Percentiles rank a stretch among this genome's conserved stretches.
Evolutionary conservation across 2,329 filamentous ascomycete species (phyloP).

Genomic region (Aureobasidium sp.): DNA sequence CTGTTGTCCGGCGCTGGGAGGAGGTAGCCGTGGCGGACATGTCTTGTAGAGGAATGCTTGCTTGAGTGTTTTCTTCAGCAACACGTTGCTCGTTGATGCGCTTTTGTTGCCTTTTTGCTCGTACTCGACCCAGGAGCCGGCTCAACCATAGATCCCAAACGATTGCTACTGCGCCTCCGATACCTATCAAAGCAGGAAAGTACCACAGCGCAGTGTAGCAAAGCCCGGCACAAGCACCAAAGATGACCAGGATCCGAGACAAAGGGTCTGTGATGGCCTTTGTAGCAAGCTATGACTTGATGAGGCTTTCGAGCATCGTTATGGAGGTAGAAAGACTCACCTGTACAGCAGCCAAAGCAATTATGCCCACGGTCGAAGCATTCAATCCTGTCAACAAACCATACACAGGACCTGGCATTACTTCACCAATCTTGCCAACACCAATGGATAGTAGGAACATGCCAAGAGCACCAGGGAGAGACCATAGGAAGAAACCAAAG

Average conservation of each 20-base stretch:
- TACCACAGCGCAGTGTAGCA: conserved; percentile 70
- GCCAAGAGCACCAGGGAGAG: conserved; percentile 61
- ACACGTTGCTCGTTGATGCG: not conserved
- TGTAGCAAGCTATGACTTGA: conserved; percentile 42
- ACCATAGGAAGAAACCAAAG: conserved; percentile 58
- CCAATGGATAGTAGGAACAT: conserved; percentile 64
- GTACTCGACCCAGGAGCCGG: not conserved
- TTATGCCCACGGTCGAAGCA: conserved; percentile 63
- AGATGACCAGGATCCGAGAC: conserved; percentile 57
- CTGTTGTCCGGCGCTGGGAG: not conserved
- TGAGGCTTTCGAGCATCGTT: not conserved
- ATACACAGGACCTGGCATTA: conserved; percentile 57
- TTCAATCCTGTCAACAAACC: conserved; percentile 66
- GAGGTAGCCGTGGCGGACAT: not conserved
- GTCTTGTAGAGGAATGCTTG: not conserved
- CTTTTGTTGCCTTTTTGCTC: not conserved
- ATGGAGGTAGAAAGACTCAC: not conserved
- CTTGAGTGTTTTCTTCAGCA: not conserved
- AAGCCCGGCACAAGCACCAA: conserved; percentile 56
- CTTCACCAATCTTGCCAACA: conserved; percentile 52
- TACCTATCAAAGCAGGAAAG: conserved; percentile 58
- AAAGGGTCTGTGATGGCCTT: conserved; percentile 61
- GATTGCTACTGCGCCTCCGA: conserved; percentile 47
- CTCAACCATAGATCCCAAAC: conserved; percentile 44
- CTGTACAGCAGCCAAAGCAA: conserved; percentile 60